These are phyloP conservation scores for Cinnamomum micranthum DNA, from an alignment of 164 flowering plant genomes.

Conservation along the genomic window DNA sequence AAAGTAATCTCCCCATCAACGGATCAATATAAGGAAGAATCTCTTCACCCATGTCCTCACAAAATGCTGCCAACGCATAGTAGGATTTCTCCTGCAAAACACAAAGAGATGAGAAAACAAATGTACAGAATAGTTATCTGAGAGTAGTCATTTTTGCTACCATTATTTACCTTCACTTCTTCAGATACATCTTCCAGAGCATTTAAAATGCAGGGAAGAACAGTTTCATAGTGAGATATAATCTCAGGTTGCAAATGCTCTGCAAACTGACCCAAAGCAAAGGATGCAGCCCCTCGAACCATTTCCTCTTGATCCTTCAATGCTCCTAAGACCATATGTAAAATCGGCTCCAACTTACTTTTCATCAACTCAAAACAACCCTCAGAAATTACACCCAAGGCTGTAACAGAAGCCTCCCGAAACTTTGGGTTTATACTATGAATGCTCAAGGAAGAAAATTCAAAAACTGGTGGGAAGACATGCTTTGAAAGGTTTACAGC, in stretches of 20 bases:
- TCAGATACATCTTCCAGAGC: slow-evolving; percentile 84
- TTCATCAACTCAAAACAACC: slow-evolving; percentile 87
- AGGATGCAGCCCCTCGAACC: slow-evolving; percentile 97
- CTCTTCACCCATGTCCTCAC: slow-evolving; percentile 96
- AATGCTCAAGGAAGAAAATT: slow-evolving; percentile 78
- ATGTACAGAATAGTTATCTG: neutral
- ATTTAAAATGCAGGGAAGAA: slow-evolving; percentile 80
- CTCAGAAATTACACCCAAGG: slow-evolving; percentile 87
- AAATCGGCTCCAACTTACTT: slow-evolving; percentile 65
- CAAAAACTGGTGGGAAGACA: slow-evolving; percentile 77
- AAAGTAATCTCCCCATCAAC: slow-evolving; percentile 77
- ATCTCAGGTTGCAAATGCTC: slow-evolving; percentile 96
- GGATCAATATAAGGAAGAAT: slow-evolving; percentile 88
- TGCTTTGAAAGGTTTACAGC: slow-evolving; percentile 79
- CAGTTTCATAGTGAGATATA: slow-evolving; percentile 71
- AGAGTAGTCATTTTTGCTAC: neutral
- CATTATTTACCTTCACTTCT: slow-evolving; percentile 72
- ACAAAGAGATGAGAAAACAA: neutral
- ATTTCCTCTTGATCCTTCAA: slow-evolving; percentile 84
- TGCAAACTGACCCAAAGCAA: slow-evolving; percentile 96
- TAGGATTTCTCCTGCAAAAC: slow-evolving; percentile 86
- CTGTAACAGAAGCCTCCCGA: slow-evolving; percentile 90
- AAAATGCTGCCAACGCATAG: slow-evolving; percentile 96
- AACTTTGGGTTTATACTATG: slow-evolving; percentile 66
- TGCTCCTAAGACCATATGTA: slow-evolving; percentile 72